Conservation (phyloP, 2,329 filamentous ascomycete species). For the Fusarium proliferatum region DNA sequence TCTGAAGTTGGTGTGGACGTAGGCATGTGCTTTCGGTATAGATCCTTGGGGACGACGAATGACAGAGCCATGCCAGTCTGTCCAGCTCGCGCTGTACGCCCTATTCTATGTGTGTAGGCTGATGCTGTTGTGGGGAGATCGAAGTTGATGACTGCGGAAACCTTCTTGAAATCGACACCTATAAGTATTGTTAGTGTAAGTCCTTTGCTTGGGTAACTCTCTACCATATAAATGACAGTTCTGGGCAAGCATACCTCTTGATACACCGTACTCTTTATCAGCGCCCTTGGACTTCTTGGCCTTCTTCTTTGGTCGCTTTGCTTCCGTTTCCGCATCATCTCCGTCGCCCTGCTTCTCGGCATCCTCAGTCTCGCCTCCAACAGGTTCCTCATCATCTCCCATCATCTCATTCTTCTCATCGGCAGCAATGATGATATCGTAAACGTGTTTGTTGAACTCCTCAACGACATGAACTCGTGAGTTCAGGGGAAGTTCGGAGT, state of each 20-base stretch:
- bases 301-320: constrained; percentile 49
- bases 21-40: constrained; percentile 89
- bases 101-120: constrained; percentile 97
- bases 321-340: constrained; percentile 47
- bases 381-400: constrained; percentile 68
- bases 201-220: not conserved
- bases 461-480: constrained; percentile 94
- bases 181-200: constrained; percentile 11
- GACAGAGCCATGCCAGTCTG: constrained; percentile 96
- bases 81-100: constrained; percentile 89
- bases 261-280: constrained; percentile 94
- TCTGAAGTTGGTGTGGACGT: constrained; percentile 80
- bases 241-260: constrained; percentile 69
- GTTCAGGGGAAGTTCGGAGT: constrained; percentile 94
- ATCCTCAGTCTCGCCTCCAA: constrained; percentile 50
- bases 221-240: not conserved
- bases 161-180: constrained; percentile 92
- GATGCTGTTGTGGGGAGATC: constrained; percentile 89
- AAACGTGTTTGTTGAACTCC: constrained; percentile 96
- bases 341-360: constrained; percentile 18
- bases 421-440: constrained; percentile 97
- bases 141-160: constrained; percentile 95
- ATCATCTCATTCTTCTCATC: constrained; percentile 91
- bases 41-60: constrained; percentile 85
- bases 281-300: constrained; percentile 67